Evolutionary conservation across 2,329 filamentous ascomycete genomes (phyloP).

Genomic region (Plenodomus tracheiphilus): DNA sequence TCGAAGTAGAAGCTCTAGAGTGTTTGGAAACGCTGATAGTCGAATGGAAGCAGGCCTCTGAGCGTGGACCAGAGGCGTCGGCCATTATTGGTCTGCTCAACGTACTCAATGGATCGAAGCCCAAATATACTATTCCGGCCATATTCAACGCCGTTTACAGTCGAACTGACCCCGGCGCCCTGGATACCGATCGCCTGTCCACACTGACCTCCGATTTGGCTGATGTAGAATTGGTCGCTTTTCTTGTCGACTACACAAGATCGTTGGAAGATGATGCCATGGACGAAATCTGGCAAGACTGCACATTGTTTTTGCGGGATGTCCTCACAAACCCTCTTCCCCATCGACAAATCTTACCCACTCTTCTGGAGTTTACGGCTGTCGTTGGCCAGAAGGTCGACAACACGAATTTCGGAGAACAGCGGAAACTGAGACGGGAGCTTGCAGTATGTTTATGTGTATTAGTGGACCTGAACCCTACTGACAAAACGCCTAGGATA

Average conservation of each 20-base stretch:
- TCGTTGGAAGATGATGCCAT: conserved; percentile 95
- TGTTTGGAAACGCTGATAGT: conserved; percentile 89
- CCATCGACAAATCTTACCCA: conserved; percentile 85
- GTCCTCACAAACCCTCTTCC: conserved; percentile 92
- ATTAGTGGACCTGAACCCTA: background rate
- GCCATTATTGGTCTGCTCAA: conserved; percentile 85
- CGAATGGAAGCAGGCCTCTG: conserved; percentile 68
- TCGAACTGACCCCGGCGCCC: conserved; percentile 78
- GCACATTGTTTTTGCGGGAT: conserved; percentile 86
- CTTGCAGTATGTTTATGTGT: conserved; percentile 67
- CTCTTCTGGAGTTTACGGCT: conserved; percentile 83
- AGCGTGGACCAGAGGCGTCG: conserved; percentile 56
- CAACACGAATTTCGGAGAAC: conserved; percentile 96
- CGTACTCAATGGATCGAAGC: conserved; percentile 86
- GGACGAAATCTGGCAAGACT: conserved; percentile 98
- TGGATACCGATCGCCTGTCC: conserved; percentile 81
- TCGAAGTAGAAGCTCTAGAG: conserved; percentile 88
- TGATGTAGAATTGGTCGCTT: conserved; percentile 82
- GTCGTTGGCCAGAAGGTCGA: conserved; percentile 94
- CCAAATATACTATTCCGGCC: conserved; percentile 88
- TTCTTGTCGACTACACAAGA: conserved; percentile 85
- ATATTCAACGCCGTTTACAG: conserved; percentile 97
- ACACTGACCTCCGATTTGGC: conserved; percentile 83
- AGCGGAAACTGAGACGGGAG: conserved; percentile 87
- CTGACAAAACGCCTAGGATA: conserved; percentile 61